Evolutionary conservation across 345 rosid species (phyloP).

Genomic region (Salix caprea): DNA sequence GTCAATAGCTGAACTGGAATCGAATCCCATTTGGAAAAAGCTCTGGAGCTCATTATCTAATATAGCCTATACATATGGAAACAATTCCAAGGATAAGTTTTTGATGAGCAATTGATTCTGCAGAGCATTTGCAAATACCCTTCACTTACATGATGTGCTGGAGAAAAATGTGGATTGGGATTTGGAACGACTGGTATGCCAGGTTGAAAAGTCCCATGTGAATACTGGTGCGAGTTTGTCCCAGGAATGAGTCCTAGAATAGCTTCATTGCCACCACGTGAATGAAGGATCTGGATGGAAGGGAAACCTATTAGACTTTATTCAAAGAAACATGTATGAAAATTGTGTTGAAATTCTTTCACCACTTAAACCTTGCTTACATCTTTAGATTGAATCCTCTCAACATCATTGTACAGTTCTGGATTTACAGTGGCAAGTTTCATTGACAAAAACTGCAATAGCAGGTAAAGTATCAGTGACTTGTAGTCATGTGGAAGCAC

Average conservation of each 20-base stretch:
- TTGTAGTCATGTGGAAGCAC: neutral
- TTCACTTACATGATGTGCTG: slow-evolving; percentile 53
- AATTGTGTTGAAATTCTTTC: neutral
- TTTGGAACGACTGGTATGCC: slow-evolving; percentile 40
- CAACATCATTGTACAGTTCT: slow-evolving; percentile 54
- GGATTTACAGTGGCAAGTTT: slow-evolving; percentile 96
- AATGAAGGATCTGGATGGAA: slow-evolving; percentile 50
- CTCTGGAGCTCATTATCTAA: slow-evolving; percentile 66
- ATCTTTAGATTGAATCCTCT: slow-evolving; percentile 74
- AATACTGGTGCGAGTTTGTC: slow-evolving; percentile 40
- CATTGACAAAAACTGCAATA: slow-evolving; percentile 84
- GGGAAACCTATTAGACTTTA: slow-evolving; percentile 15
- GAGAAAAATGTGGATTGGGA: slow-evolving; percentile 51
- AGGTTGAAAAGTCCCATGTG: slow-evolving; percentile 44
- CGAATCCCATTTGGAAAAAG: slow-evolving; percentile 72
- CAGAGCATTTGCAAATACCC: neutral
- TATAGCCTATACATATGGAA: slow-evolving; percentile 34
- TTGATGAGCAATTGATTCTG: neutral
- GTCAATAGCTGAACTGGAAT: slow-evolving; percentile 53
- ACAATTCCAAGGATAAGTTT: slow-evolving; percentile 1
- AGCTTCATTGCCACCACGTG: slow-evolving; percentile 42
- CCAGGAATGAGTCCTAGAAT: slow-evolving; percentile 42
- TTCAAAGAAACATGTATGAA: slow-evolving; percentile 1
- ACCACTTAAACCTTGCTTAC: slow-evolving; percentile 41
- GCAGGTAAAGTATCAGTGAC: slow-evolving; percentile 1